Percentiles rank a stretch among this genome's conserved stretches.
Conservation (phyloP, 2,329 filamentous ascomycete species). For the Xylariaceae sp. region DNA sequence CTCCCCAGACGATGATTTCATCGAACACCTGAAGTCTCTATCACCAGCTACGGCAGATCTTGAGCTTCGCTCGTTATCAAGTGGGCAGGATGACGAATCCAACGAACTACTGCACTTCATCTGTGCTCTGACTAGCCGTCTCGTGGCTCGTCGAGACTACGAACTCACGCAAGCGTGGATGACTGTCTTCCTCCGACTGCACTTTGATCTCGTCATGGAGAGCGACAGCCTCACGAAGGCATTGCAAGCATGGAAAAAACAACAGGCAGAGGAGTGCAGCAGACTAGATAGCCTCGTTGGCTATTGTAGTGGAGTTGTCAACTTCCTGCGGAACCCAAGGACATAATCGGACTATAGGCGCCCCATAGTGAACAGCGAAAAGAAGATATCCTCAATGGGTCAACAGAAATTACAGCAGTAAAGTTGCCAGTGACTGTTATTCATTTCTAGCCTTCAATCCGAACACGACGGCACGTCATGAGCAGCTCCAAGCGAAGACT, state of each 20-base stretch:
- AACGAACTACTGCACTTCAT: conserved; percentile 78
- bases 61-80: conserved; percentile 72
- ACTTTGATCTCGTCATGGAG: conserved; percentile 52
- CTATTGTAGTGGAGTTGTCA: conserved; percentile 80
- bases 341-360: too few species aligned
- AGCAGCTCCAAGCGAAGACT: too few species aligned
- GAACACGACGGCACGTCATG: too few species aligned
- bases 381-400: too few species aligned
- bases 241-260: conserved; percentile 61
- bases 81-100: conserved; percentile 36
- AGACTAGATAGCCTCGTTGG: conserved; percentile 72
- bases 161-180: conserved; percentile 97
- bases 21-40: conserved; percentile 72
- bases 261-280: conserved; percentile 63
- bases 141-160: conserved; percentile 70
- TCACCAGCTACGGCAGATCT: conserved; percentile 82
- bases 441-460: too few species aligned
- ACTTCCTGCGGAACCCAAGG: conserved; percentile 63
- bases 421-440: too few species aligned
- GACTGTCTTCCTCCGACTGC: conserved; percentile 81
- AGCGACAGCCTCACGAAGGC: conserved; percentile 47
- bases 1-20: conserved; percentile 54
- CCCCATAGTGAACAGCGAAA: too few species aligned
- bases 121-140: conserved; percentile 63
- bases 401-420: too few species aligned